These are phyloP conservation scores for Lathyrus aphaca DNA, from an alignment of 306 rosid genomes.

Conservation along the genomic window DNA sequence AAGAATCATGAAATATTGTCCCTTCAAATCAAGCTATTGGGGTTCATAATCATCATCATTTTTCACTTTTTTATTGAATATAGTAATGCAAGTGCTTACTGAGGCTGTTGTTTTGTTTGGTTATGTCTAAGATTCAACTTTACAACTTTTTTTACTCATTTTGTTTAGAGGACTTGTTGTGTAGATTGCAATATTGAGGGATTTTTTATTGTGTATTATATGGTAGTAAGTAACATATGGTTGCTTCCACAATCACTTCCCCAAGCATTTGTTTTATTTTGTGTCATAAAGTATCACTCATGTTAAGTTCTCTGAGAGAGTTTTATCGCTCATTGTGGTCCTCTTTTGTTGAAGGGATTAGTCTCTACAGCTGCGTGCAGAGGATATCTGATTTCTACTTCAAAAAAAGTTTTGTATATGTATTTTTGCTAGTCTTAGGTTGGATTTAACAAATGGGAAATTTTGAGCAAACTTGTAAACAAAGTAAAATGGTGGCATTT, in stretches of 20 bases:
- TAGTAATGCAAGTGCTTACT: slow-evolving; percentile 55
- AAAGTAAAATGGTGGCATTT: slow-evolving; percentile 33
- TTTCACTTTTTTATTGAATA: slow-evolving; percentile 52
- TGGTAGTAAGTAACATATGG: slow-evolving; percentile 35
- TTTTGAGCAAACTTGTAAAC: slow-evolving; percentile 34
- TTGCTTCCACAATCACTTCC: slow-evolving; percentile 38
- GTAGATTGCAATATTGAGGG: slow-evolving; percentile 33
- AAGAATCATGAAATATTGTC: slow-evolving; percentile 54
- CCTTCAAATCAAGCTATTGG: slow-evolving; percentile 54
- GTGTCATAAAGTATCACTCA: slow-evolving; percentile 38
- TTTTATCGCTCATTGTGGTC: no score
- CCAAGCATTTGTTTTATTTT: slow-evolving; percentile 27
- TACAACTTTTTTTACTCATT: slow-evolving; percentile 42
- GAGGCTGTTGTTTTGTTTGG: slow-evolving; percentile 52
- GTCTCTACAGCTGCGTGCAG: no score
- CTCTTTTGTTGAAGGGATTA: no score
- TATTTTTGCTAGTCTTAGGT: slow-evolving; percentile 12
- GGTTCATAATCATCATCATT: slow-evolving; percentile 53
- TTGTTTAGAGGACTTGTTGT: slow-evolving; percentile 43
- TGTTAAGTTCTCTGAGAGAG: not conserved
- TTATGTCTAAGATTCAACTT: slow-evolving; percentile 50
- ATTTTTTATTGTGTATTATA: slow-evolving; percentile 40
- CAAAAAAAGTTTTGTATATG: not conserved
- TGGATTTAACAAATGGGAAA: slow-evolving; percentile 25
- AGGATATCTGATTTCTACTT: no score